Percentiles rank a stretch among this genome's conserved stretches.
phyloP scores from a whole-genome alignment of 148 eudicot genomes.

The Fagopyrum esculentum region DNA sequence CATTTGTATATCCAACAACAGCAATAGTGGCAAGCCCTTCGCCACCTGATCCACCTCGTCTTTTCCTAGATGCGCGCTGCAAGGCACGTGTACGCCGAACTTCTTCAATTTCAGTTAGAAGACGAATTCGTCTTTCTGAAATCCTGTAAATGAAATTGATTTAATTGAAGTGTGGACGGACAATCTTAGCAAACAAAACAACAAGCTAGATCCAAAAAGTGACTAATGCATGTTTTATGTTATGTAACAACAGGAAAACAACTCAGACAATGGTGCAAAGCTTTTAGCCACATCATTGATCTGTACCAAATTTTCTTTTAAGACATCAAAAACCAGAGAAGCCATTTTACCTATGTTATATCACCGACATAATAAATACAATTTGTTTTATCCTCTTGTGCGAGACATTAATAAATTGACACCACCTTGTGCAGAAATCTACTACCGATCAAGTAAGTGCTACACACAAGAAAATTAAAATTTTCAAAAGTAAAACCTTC shows the following conservation, averaged over 20 bases:
- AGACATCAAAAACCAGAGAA: neutral
- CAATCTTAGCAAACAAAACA: neutral
- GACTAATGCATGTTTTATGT: neutral
- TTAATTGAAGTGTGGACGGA: neutral
- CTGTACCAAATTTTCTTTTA: neutral
- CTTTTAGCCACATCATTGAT: neutral
- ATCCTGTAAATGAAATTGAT: constrained; percentile 42
- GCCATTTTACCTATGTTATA: neutral
- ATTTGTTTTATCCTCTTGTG: neutral
- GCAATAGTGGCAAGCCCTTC: constrained; percentile 76
- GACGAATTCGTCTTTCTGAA: constrained; percentile 57
- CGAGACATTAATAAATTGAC: neutral
- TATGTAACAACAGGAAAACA: neutral
- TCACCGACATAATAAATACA: neutral
- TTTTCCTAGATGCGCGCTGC: constrained; percentile 87
- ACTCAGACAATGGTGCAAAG: neutral
- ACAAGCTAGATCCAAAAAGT: neutral
- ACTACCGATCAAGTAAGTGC: neutral
- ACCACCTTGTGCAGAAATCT: constrained; percentile 1
- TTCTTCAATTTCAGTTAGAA: constrained; percentile 71
- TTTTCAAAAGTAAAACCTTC: constrained; percentile 53
- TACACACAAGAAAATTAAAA: neutral
- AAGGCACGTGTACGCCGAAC: constrained; percentile 88
- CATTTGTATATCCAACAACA: constrained; percentile 94
- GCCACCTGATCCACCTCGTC: constrained; percentile 58